Conservation (phyloP, 192 early-diverging fungal species). For the Diversispora epigaea region DNA sequence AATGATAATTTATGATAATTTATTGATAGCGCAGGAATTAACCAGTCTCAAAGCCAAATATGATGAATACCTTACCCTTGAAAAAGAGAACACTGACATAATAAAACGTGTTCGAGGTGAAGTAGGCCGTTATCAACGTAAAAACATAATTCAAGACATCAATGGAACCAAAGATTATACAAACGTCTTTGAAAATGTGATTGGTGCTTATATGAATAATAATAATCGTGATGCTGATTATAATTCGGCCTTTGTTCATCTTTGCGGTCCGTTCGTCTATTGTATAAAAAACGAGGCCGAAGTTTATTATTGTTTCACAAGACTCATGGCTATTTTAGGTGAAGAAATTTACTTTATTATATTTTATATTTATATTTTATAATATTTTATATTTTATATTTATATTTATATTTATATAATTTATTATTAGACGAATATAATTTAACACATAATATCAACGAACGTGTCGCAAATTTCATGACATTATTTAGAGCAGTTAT, state of each 20-base stretch:
- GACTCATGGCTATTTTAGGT: conserved; percentile 70
- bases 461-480: conserved; percentile 82
- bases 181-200: conserved; percentile 80
- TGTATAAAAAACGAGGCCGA: conserved; percentile 72
- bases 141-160: conserved; percentile 35
- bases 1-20: not conserved
- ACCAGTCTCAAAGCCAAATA: conserved; percentile 52
- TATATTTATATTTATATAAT: not conserved
- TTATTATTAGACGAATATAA: conserved; percentile 66
- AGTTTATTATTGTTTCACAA: conserved; percentile 80
- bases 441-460: conserved; percentile 61
- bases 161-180: conserved; percentile 44
- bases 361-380: conserved; percentile 15
- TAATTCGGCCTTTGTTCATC: conserved; percentile 65
- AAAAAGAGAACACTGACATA: conserved; percentile 65
- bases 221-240: conserved; percentile 76
- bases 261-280: conserved; percentile 83
- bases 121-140: conserved; percentile 63
- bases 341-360: conserved; percentile 21
- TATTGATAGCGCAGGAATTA: conserved; percentile 62
- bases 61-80: conserved; percentile 45
- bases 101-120: conserved; percentile 81
- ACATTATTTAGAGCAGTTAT: conserved; percentile 79
- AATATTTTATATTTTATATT: not conserved
- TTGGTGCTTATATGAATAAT: conserved; percentile 77